Evolutionary conservation across 1,284 basidiomycete species (phyloP).

Genomic region (Pascua sp.): DNA sequence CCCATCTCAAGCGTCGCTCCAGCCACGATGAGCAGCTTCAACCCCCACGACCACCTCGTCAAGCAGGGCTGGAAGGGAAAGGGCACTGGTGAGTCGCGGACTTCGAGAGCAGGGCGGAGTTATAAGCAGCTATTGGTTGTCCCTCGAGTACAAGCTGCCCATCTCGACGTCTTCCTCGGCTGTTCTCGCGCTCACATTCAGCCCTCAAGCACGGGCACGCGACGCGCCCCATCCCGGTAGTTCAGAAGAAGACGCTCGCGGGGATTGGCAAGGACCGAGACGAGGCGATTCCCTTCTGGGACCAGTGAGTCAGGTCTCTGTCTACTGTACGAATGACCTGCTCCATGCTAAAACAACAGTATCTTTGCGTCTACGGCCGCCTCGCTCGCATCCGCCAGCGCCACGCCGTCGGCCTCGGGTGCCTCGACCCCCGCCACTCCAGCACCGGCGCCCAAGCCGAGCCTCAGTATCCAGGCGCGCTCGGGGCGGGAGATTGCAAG

Average conservation of each 20-base stretch:
- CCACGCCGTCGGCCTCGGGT: conserved; percentile 17
- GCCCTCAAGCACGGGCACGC: conserved; percentile 49
- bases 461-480: conserved; percentile 58
- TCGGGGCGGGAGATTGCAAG: conserved; percentile 75
- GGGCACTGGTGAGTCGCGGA: conserved; percentile 55
- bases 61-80: conserved; percentile 83
- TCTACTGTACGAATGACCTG: no score
- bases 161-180: background rate
- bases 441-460: conserved; percentile 33
- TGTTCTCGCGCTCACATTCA: conserved; percentile 11
- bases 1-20: background rate
- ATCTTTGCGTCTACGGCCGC: conserved; percentile 72
- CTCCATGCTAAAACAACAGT: conserved; percentile 49
- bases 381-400: conserved; percentile 60
- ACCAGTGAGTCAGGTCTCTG: conserved; percentile 65
- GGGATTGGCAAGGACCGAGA: conserved; percentile 88
- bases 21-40: conserved; percentile 58
- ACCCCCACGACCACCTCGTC: conserved; percentile 71
- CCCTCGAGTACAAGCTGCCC: background rate
- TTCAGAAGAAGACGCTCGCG: conserved; percentile 75
- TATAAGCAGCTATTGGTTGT: background rate
- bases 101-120: background rate
- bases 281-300: conserved; percentile 93
- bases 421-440: conserved; percentile 32
- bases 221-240: conserved; percentile 66